Base-by-base conservation (phyloP, 2,329 filamentous ascomycete genomes). In the Akanthomyces uredinophilus region DNA sequence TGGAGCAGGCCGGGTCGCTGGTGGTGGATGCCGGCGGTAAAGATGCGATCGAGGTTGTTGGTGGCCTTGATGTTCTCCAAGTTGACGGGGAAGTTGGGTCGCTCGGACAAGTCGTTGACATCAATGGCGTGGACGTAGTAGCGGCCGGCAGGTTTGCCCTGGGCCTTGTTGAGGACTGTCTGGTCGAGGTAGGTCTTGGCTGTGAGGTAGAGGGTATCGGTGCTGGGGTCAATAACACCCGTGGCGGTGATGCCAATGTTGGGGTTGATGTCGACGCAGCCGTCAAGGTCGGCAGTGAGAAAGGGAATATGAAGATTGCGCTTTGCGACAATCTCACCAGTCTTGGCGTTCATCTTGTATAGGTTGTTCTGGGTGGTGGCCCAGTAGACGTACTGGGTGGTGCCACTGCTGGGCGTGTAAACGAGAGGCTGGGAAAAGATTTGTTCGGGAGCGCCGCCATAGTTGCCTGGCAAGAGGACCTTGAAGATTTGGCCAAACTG, bases 301-400 rank as follows among this genome's bases (percentile, higher is more conserved):
- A 83, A 83, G 1, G 81, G 81, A 22, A 79, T 76, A 55, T 77
- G 75, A 0, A 86, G 72, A 29, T 78, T 83, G 10, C 81, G 72
- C 1, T 72, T 74, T 0, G 71, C 68, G n/a, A 85, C 65, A 24
- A 85, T 81, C 3, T 71, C 75, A 24, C 83, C 83, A 0, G 81
- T 83, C 67, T 81, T 80, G 0, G 81, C 81, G 66, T 85, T 75
- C 37, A 85, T 70, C 64, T 83, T 84, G 69, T 84, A 83, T 7
- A 85, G 69, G 56, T 83, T 84, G 70, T 85, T 86, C 67, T 84
- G 81, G 0, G 81, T 82, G 0, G 83, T 85, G 2, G 83, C 78
- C 13, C 84, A 70, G 65, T 81, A 86, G 44, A 86, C 77, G 61
- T 80, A 83, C 71, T 86, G 83, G 11, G 75, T 75, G 3, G 71